These are phyloP conservation scores for Phytophthora foliorum DNA, from an alignment of 352 stramenopile species.

Conservation along the genomic window DNA sequence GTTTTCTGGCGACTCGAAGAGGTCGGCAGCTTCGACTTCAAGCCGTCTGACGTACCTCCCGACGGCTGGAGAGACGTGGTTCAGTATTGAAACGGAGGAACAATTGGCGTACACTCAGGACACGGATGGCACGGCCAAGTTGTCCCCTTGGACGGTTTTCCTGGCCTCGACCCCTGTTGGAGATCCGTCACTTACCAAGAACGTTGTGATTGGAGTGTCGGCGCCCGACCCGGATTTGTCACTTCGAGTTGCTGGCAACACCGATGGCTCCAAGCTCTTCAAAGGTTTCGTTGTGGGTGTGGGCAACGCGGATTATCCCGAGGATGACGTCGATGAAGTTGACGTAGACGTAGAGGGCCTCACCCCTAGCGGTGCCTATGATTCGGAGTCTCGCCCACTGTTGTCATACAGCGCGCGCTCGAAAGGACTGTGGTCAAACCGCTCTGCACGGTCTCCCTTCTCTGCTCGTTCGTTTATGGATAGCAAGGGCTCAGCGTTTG, in stretches of 20 bases:
- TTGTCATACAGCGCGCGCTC: slow-evolving; percentile 47
- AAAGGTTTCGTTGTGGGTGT: slow-evolving; percentile 81
- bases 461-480: slow-evolving; percentile 53
- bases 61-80: slow-evolving; percentile 81
- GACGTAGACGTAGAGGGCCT: slow-evolving; percentile 16
- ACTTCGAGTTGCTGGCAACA: slow-evolving; percentile 72
- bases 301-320: slow-evolving; percentile 54
- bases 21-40: slow-evolving; percentile 28
- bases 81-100: slow-evolving; percentile 87
- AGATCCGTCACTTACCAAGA: slow-evolving; percentile 69
- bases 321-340: slow-evolving; percentile 38
- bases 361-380: slow-evolving; percentile 34
- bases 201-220: slow-evolving; percentile 80
- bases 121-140: slow-evolving; percentile 66
- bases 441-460: slow-evolving; percentile 57
- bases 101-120: slow-evolving; percentile 83
- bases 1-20: slow-evolving; percentile 6
- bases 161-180: slow-evolving; percentile 65
- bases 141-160: slow-evolving; percentile 85
- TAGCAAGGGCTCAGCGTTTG: slow-evolving; percentile 40
- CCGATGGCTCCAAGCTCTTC: slow-evolving; percentile 60
- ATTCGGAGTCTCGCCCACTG: slow-evolving; percentile 55
- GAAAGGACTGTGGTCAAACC: slow-evolving; percentile 58
- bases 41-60: slow-evolving; percentile 72
- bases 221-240: slow-evolving; percentile 67